Conservation (phyloP, 768 basidiomycete species). For the Pleurotus pulmonarius region DNA sequence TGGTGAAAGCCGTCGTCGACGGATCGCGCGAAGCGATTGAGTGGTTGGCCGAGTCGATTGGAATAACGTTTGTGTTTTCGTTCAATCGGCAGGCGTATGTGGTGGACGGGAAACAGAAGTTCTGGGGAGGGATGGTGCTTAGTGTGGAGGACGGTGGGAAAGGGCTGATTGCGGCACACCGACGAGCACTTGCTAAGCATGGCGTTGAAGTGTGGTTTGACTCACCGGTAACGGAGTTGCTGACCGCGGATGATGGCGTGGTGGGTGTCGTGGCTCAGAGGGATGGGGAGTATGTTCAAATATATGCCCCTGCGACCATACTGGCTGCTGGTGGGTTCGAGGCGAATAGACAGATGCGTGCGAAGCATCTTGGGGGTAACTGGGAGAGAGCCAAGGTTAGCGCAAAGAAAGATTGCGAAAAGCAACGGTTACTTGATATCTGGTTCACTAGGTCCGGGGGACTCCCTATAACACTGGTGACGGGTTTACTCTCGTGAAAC, state of each 20-base stretch:
- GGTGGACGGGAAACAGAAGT: slow-evolving; percentile 56
- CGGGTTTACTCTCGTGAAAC: slow-evolving; percentile 49
- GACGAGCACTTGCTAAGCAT: slow-evolving; percentile 39
- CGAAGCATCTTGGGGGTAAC: slow-evolving; percentile 49
- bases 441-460: slow-evolving; percentile 49
- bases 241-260: slow-evolving; percentile 35
- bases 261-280: slow-evolving; percentile 42
- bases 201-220: slow-evolving; percentile 59
- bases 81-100: slow-evolving; percentile 69
- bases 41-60: slow-evolving; percentile 52
- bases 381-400: slow-evolving; percentile 57
- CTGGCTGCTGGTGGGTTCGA: slow-evolving; percentile 70
- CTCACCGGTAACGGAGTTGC: slow-evolving; percentile 37
- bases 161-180: slow-evolving; percentile 58
- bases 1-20: slow-evolving; percentile 52
- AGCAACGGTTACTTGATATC: background rate
- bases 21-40: slow-evolving; percentile 50
- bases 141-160: slow-evolving; percentile 65
- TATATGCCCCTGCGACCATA: slow-evolving; percentile 44
- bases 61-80: slow-evolving; percentile 53
- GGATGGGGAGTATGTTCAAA: slow-evolving; percentile 27
- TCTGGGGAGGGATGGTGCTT: slow-evolving; percentile 70
- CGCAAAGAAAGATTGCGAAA: slow-evolving; percentile 8
- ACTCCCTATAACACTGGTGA: slow-evolving; percentile 73
- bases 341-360: slow-evolving; percentile 47